Conservation (phyloP, 1,284 basidiomycete species). For the Boletellus deceptivus region DNA sequence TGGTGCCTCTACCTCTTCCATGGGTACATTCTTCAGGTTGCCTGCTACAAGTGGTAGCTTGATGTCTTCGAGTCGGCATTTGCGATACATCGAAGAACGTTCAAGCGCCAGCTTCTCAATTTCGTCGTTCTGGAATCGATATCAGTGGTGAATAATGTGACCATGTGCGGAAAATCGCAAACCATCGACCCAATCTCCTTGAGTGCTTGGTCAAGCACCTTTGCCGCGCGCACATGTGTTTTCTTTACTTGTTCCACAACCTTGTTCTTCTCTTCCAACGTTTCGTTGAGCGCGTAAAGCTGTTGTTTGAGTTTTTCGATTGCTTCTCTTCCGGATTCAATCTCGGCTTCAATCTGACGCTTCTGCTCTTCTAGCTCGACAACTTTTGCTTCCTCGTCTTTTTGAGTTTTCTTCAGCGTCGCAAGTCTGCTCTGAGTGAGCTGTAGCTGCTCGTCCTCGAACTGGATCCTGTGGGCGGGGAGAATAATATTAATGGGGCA, state of each 20-base stretch:
- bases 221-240: slow-evolving; percentile 65
- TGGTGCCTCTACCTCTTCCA: slow-evolving; percentile 77
- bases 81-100: slow-evolving; percentile 83
- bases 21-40: slow-evolving; percentile 81
- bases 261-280: slow-evolving; percentile 66
- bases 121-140: slow-evolving; percentile 73
- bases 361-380: slow-evolving; percentile 59
- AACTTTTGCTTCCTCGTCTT: slow-evolving; percentile 58
- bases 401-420: slow-evolving; percentile 53
- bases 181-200: slow-evolving; percentile 88
- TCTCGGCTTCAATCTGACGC: slow-evolving; percentile 58
- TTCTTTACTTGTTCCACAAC: slow-evolving; percentile 78
- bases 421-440: slow-evolving; percentile 62
- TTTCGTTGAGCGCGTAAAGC: slow-evolving; percentile 60
- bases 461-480: slow-evolving; percentile 57
- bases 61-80: slow-evolving; percentile 93
- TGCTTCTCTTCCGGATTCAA: slow-evolving; percentile 58
- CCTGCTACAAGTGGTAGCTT: slow-evolving; percentile 78
- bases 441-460: slow-evolving; percentile 74
- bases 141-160: background rate
- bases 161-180: slow-evolving; percentile 6
- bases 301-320: slow-evolving; percentile 62
- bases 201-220: slow-evolving; percentile 78
- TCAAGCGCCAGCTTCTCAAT: slow-evolving; percentile 90
- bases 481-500: slow-evolving; percentile 5